A percentile compares a stretch with the other conserved stretches of the same genome.
Evolutionary conservation across 1,139 yeast species (phyloP).

Genomic region (Zygosaccharomyces pseudobailii): DNA sequence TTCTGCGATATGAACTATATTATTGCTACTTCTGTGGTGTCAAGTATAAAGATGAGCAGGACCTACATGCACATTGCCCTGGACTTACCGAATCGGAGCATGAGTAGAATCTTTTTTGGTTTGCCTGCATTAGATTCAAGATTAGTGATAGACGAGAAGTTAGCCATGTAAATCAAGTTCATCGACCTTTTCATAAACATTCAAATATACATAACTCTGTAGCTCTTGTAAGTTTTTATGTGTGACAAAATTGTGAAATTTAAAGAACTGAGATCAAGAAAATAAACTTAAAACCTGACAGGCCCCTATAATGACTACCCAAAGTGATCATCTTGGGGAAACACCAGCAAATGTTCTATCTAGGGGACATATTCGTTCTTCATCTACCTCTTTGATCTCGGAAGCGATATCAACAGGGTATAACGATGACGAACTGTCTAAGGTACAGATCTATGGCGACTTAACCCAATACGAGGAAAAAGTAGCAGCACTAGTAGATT

Average conservation of each 20-base stretch:
- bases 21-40: constrained; percentile 51
- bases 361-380: constrained; percentile 13
- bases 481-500: constrained; percentile 36
- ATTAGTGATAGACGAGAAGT: too few relatives aligned
- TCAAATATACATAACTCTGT: background rate
- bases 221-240: background rate
- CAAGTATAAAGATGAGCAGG: constrained; percentile 36
- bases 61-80: constrained; percentile 43
- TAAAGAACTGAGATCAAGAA: background rate
- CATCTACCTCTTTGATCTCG: constrained; percentile 17
- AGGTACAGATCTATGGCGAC: constrained; percentile 25
- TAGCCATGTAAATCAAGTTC: too few relatives aligned
- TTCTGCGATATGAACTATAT: constrained; percentile 37
- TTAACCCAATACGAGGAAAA: constrained; percentile 27
- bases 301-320: background rate
- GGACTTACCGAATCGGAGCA: constrained; percentile 44
- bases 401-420: constrained; percentile 12
- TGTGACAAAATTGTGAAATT: background rate
- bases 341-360: constrained; percentile 3
- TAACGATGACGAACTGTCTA: constrained; percentile 17
- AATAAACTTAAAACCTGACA: background rate
- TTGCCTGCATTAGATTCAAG: too few relatives aligned
- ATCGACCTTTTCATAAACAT: background rate
- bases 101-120: background rate
- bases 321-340: constrained; percentile 2